These are phyloP conservation scores for Neurospora sp. DNA, from an alignment of 495 filamentous ascomycete genomes.

Conservation along the genomic window DNA sequence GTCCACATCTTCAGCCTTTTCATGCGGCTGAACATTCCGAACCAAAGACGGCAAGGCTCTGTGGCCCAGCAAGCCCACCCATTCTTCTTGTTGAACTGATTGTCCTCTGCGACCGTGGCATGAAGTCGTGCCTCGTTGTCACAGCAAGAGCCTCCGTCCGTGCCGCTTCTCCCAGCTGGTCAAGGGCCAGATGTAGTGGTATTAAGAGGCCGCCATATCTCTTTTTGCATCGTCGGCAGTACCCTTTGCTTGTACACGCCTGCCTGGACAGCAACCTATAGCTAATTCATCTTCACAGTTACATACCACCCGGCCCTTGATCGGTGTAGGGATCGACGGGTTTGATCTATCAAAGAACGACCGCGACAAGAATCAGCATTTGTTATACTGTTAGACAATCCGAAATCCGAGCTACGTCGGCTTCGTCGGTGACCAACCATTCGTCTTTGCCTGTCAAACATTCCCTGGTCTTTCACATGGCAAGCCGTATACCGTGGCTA, in stretches of 20 bases:
- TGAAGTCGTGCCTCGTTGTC: neutral
- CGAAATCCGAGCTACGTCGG: neutral
- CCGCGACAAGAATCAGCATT: neutral
- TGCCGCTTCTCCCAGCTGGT: neutral
- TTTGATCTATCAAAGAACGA: neutral
- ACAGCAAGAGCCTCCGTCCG: neutral
- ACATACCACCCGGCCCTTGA: neutral
- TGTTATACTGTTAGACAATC: neutral
- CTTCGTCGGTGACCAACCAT: neutral
- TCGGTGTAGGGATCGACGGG: neutral
- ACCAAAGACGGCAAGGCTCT: neutral
- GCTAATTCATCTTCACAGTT: neutral
- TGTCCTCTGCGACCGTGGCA: neutral
- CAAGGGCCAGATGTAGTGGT: neutral
- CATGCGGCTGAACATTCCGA: neutral
- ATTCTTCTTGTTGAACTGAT: neutral
- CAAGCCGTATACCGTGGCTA: neutral
- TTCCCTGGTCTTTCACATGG: neutral
- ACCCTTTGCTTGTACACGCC: neutral
- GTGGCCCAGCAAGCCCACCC: neutral
- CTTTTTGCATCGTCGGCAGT: neutral
- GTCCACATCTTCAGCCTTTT: neutral
- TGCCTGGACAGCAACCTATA: neutral
- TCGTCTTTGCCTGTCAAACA: neutral
- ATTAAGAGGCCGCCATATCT: neutral